Base-by-base conservation (phyloP, 2,329 filamentous ascomycete species). In the Fusarium nanum region DNA sequence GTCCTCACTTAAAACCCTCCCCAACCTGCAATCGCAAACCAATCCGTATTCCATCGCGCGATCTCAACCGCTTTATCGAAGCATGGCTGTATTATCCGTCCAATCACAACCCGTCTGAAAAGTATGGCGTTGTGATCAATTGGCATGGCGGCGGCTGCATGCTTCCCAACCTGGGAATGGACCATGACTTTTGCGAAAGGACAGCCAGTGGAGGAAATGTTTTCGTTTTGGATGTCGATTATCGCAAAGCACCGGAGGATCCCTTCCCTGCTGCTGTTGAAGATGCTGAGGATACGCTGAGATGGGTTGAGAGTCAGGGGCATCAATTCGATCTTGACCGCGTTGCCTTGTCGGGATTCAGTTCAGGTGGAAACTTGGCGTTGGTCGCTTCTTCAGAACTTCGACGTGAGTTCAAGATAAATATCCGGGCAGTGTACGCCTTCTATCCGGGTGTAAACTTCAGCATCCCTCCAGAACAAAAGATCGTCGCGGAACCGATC, bases 391-490 rank as follows among this genome's bases (percentile, higher is more conserved):
- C 76, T 1, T 72, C 73, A 11, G 56, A 73, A 25, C 52, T 77
- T 3, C 71, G 85, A 12, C 45, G 12, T 0, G 20, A 59, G 32
- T 58, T 67, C 20, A 41, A 48, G 11, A 77, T 86, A 64, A 84
- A 86, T 14, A 85, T 81, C 64, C 81, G 80, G 45, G 85, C 85
- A 9, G 80, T 86, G 63, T 83, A 86, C 58, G 76, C 81, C 47
- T 84, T 82, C 77, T 88, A 80, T 30, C 76, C 82, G 0, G 75
- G 78, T 0, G 75, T 75, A 4, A 77, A 82, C 48, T 62, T 82
- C 22, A 70, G 65, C 2, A 71, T 75, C 10, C 58, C 73, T 8
- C 76, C 80, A 0, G 73, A 73, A 14, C 37, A 62, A 2, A 81
- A 79, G 50, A 64, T 42, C 0, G 71, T 80, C 1, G 76, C 78